Conservation (phyloP, 768 basidiomycete genomes). For the Hericium coralloides region DNA sequence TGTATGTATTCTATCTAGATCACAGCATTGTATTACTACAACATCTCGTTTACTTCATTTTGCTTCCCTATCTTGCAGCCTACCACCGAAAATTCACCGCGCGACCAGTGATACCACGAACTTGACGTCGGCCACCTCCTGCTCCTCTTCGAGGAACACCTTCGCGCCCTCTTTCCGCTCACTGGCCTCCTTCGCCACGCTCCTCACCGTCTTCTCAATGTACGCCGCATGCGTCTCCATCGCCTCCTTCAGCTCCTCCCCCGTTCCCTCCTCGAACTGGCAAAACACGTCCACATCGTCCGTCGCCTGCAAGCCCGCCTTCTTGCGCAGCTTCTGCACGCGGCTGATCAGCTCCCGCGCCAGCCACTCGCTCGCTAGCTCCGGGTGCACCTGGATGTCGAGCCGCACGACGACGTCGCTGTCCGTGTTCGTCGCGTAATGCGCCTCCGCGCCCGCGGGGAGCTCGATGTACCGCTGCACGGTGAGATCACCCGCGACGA, state of each 20-base stretch:
- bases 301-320: constrained; percentile 89
- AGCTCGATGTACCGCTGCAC: constrained; percentile 89
- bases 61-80: neutral
- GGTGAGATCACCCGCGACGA: constrained; percentile 83
- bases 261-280: constrained; percentile 60
- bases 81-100: constrained; percentile 23
- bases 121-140: constrained; percentile 74
- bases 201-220: constrained; percentile 68
- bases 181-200: constrained; percentile 52
- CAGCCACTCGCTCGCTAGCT: constrained; percentile 81
- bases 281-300: constrained; percentile 91
- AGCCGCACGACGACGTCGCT: constrained; percentile 92
- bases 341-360: constrained; percentile 87
- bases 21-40: constrained; percentile 23
- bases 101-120: constrained; percentile 64
- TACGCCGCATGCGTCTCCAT: constrained; percentile 58
- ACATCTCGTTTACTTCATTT: constrained; percentile 11
- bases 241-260: constrained; percentile 54
- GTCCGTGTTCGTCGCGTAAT: constrained; percentile 80
- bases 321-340: constrained; percentile 92
- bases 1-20: constrained; percentile 16
- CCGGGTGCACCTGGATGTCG: constrained; percentile 80
- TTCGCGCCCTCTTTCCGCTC: constrained; percentile 38
- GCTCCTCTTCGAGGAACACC: constrained; percentile 76
- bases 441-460: constrained; percentile 40